Evolutionary conservation across 148 eudicot species (phyloP).

Genomic region (Chenopodium quinoa): DNA sequence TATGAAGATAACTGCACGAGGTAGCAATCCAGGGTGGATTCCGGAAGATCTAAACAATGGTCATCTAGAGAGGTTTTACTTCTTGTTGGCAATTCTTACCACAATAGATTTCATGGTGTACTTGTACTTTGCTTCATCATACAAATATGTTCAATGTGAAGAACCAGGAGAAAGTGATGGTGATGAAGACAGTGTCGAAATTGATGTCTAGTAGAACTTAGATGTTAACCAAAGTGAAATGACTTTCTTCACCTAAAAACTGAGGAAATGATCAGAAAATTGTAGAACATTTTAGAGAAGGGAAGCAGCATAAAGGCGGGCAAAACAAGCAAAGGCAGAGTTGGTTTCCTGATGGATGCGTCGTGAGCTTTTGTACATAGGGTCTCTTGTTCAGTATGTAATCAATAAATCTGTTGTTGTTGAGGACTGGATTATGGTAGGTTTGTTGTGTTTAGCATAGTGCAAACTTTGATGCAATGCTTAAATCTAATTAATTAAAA

Average conservation of each 20-base stretch:
- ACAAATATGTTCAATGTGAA: conserved; percentile 45
- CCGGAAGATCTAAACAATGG: conserved; percentile 66
- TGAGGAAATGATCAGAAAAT: neutral
- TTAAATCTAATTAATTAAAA: neutral
- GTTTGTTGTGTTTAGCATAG: neutral
- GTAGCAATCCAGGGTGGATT: conserved; percentile 61
- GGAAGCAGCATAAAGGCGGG: conserved; percentile 8
- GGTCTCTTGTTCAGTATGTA: neutral
- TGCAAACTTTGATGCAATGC: neutral
- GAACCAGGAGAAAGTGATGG: conserved; percentile 12
- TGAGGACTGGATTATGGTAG: neutral
- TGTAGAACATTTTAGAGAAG: conserved; percentile 3
- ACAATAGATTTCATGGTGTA: conserved; percentile 48
- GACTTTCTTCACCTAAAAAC: neutral
- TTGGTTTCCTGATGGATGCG: conserved; percentile 5
- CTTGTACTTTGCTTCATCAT: conserved; percentile 48
- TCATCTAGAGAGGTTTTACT: conserved; percentile 58
- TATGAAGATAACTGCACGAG: conserved; percentile 45
- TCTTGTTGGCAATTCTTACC: conserved; percentile 51
- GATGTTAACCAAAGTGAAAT: neutral
- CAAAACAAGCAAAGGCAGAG: neutral
- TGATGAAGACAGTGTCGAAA: neutral
- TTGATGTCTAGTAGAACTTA: neutral
- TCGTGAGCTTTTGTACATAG: conserved; percentile 3
- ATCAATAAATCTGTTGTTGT: neutral